Base-by-base conservation (phyloP, 1,284 basidiomycete species). In the Phellopilus nigrolimitatus region DNA sequence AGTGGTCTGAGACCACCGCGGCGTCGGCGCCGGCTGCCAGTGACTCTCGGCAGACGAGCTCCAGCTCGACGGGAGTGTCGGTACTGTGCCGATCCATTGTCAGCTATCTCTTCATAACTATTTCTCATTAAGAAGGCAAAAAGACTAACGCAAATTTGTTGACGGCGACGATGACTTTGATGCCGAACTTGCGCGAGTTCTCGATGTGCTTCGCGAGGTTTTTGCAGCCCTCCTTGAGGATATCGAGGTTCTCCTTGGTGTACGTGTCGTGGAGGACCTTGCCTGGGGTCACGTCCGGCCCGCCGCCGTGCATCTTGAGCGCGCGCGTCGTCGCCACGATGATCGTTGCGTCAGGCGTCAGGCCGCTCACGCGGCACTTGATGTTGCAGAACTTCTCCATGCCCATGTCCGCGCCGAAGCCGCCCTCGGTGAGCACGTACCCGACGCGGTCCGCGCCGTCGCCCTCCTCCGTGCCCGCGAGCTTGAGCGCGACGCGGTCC, bases 331-430 rank as follows among this genome's bases (percentile, higher is more conserved):
- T 99, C 2, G 97, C 97, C 46, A 99, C 95, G 59, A 99, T 90
- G 56, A 99, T 84, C 28, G 89, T 88, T 1, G 94, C 95, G 68
- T 99, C 93, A 13, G 97, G 97, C 51, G 76, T 85, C 58, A 99
- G 80, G 27, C 94, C 95, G 57, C 91, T 95, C 52, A 92, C 79
- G 53, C 97, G 85, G 67, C 95, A 98, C 73, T 99, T 99, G 79
- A 99, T 99, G 74, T 99, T 97, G 79, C 94, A 98, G 79, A 99
- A 99, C 71, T 99, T 95, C 73, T 95, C 91, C 91, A 95, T 92
- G 57, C 94, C 95, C 82, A 99, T 99, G 69, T 99, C 95, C 21
- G 97, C 95, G 57, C 95, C 97, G 69, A 99, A 99, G 21, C 95
- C 95, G 64, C 95, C 95, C 71, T 99, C 95, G 33, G 95, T 99